These are phyloP conservation scores for Pleurotus citrinopileatus DNA, from an alignment of 768 basidiomycete species.

Conservation along the genomic window DNA sequence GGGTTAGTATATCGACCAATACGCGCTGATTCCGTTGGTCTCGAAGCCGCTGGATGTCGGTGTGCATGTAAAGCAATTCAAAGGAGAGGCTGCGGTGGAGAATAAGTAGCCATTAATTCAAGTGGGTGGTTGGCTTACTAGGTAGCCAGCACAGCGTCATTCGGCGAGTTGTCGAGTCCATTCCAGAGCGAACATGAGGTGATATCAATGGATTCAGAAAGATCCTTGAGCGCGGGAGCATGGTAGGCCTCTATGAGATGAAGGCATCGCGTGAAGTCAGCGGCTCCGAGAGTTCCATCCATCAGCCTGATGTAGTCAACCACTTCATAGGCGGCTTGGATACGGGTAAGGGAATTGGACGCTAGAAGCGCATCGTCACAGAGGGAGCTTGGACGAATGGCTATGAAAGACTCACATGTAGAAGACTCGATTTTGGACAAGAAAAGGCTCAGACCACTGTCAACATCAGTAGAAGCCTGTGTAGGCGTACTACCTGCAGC, in stretches of 20 bases:
- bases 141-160: slow-evolving; percentile 18
- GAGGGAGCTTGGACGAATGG: slow-evolving; percentile 2
- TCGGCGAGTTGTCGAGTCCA: slow-evolving; percentile 24
- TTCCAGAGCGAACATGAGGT: slow-evolving; percentile 40
- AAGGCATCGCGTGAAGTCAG: slow-evolving; percentile 40
- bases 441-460: slow-evolving; percentile 36
- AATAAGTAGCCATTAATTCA: not conserved
- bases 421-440: slow-evolving; percentile 41
- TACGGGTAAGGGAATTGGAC: slow-evolving; percentile 27
- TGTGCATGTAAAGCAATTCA: slow-evolving; percentile 42
- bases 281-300: slow-evolving; percentile 26
- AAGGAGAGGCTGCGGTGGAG: slow-evolving; percentile 35
- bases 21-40: slow-evolving; percentile 27
- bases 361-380: slow-evolving; percentile 28
- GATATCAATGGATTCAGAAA: slow-evolving; percentile 46
- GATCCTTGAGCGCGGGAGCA: slow-evolving; percentile 34
- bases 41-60: slow-evolving; percentile 20
- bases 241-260: slow-evolving; percentile 38
- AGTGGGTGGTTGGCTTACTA: slow-evolving; percentile 24
- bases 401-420: slow-evolving; percentile 38
- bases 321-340: slow-evolving; percentile 47
- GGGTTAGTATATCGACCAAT: slow-evolving; percentile 33
- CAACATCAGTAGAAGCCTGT: not conserved
- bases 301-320: slow-evolving; percentile 63
- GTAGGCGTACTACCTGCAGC: slow-evolving; percentile 5